Conservation (phyloP, 148 eudicot species). For the Rhododendron henanense region DNA sequence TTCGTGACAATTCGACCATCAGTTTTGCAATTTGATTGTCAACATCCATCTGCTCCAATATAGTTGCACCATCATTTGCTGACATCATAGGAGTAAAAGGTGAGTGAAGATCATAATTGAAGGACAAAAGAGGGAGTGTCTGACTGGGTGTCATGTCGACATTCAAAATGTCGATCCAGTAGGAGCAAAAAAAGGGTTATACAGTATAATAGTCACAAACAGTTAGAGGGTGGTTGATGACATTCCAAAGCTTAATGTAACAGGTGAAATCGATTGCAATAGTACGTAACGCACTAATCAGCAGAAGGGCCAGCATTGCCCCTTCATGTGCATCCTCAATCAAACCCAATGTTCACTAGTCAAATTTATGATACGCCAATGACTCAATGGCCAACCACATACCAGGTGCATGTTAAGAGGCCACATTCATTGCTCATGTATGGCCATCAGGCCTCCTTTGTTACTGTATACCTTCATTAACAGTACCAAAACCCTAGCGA, state of each 20-base stretch:
- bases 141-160: not conserved
- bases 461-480: not conserved
- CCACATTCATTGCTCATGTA: not conserved
- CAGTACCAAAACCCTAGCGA: too few relatives aligned
- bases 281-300: not conserved
- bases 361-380: not conserved
- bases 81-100: slow-evolving; percentile 8
- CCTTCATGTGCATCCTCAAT: not conserved
- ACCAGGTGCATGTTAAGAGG: not conserved
- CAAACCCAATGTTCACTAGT: not conserved
- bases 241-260: not conserved
- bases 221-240: not conserved
- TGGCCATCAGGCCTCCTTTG: not conserved
- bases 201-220: not conserved
- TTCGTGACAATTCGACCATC: slow-evolving; percentile 92
- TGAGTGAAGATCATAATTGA: slow-evolving; percentile 4
- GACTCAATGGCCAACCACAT: not conserved
- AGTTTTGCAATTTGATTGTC: slow-evolving; percentile 91
- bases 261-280: not conserved
- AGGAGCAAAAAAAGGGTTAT: not conserved
- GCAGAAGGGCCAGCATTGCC: not conserved
- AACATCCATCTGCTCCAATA: slow-evolving; percentile 98
- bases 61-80: slow-evolving; percentile 99
- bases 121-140: not conserved
- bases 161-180: not conserved